These are phyloP conservation scores for Diaporthe ilicicola DNA, from an alignment of 2,329 filamentous ascomycete species.

Conservation along the genomic window DNA sequence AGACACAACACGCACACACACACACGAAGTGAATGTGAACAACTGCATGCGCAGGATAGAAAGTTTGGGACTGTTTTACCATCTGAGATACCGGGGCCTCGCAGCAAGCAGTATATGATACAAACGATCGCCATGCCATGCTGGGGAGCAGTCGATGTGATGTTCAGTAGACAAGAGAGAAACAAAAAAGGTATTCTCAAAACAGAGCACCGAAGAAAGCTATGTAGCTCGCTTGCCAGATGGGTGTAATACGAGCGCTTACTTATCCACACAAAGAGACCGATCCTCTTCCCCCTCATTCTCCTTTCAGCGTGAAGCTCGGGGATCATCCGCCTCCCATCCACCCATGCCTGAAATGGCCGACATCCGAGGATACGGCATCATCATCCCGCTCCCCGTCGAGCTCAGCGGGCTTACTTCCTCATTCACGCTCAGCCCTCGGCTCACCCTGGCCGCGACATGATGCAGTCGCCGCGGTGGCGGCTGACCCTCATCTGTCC, in stretches of 20 bases:
- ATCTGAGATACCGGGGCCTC: neutral
- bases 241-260: neutral
- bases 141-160: constrained; percentile 2
- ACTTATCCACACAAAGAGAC: neutral
- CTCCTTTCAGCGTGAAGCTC: neutral
- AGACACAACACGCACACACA: no score
- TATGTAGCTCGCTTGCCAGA: neutral
- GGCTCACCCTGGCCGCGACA: neutral
- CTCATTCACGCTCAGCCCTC: neutral
- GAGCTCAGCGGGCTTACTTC: constrained; percentile 33
- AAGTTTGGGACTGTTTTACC: neutral
- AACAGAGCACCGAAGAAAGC: neutral
- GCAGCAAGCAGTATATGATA: constrained; percentile 18
- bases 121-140: neutral
- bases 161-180: constrained; percentile 1
- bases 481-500: neutral
- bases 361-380: constrained; percentile 23
- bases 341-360: constrained; percentile 23
- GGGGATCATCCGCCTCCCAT: neutral
- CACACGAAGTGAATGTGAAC: neutral
- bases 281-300: neutral
- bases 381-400: constrained; percentile 28
- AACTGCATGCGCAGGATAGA: constrained; percentile 10
- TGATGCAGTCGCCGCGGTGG: neutral
- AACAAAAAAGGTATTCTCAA: neutral